These are phyloP conservation scores for Aegle marmelos DNA, from an alignment of 345 rosid genomes.

Conservation along the genomic window DNA sequence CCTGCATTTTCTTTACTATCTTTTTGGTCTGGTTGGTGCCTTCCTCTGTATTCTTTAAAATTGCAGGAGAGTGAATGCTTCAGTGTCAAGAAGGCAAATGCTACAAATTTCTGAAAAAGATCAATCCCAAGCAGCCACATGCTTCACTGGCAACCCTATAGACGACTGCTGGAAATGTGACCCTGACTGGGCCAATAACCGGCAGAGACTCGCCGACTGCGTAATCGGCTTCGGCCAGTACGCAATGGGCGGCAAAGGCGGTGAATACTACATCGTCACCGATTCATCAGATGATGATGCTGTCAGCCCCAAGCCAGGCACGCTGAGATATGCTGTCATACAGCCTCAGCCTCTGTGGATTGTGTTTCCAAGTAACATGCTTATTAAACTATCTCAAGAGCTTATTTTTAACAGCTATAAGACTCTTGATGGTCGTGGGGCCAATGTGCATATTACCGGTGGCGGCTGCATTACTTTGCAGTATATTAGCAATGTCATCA, in stretches of 20 bases:
- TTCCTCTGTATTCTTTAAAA: neutral
- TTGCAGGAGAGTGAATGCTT: constrained; percentile 82
- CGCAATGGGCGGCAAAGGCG: constrained; percentile 88
- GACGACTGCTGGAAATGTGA: constrained; percentile 99
- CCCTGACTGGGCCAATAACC: constrained; percentile 93
- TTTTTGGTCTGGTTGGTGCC: neutral
- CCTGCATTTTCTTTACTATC: neutral
- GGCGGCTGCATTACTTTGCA: constrained; percentile 98
- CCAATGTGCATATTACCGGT: constrained; percentile 83
- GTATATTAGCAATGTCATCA: constrained; percentile 79
- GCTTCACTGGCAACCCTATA: constrained; percentile 89
- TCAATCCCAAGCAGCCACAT: constrained; percentile 23
- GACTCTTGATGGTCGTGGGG: constrained; percentile 95
- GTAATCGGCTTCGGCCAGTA: constrained; percentile 94
- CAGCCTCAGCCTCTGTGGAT: constrained; percentile 91
- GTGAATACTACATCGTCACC: constrained; percentile 78
- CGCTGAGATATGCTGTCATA: constrained; percentile 90
- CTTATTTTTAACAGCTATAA: constrained; percentile 92
- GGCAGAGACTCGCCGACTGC: constrained; percentile 86
- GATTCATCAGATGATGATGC: constrained; percentile 89
- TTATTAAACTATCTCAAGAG: constrained; percentile 72
- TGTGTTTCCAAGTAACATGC: constrained; percentile 87
- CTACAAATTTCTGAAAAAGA: constrained; percentile 39
- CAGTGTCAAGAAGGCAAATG: constrained; percentile 64
- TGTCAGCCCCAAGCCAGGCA: constrained; percentile 80